Evolutionary conservation across 75 land plant genomes (phyloP).

Genomic region (Picea glauca): DNA sequence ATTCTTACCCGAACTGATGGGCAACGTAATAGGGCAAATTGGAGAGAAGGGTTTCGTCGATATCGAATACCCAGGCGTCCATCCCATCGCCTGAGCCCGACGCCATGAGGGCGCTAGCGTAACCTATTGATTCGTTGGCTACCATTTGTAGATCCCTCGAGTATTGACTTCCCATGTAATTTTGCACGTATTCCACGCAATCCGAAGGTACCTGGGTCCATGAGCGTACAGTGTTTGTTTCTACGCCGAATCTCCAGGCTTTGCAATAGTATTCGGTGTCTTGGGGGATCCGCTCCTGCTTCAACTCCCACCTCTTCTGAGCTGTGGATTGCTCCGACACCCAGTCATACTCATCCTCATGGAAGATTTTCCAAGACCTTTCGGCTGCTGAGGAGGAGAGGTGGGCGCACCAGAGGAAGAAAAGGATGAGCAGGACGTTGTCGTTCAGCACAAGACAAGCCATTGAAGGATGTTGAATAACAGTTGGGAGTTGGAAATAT

Average conservation of each 20-base stretch:
- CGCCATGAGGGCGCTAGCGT: slow-evolving; percentile 18
- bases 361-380: neutral
- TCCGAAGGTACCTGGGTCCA: slow-evolving; percentile 50
- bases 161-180: slow-evolving; percentile 57
- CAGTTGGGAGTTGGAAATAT: slow-evolving; percentile 31
- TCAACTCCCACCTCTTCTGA: neutral
- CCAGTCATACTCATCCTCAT: neutral
- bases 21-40: slow-evolving; percentile 66
- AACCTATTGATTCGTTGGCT: slow-evolving; percentile 22
- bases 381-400: neutral
- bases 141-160: slow-evolving; percentile 39
- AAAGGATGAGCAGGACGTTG: slow-evolving; percentile 34
- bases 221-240: slow-evolving; percentile 39
- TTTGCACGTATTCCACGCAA: slow-evolving; percentile 42
- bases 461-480: slow-evolving; percentile 32
- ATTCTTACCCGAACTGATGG: slow-evolving; percentile 44
- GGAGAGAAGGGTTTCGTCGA: slow-evolving; percentile 81
- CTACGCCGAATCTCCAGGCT: slow-evolving; percentile 50
- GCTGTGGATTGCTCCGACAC: neutral
- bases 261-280: slow-evolving; percentile 3
- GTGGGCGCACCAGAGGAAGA: slow-evolving; percentile 16
- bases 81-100: slow-evolving; percentile 27
- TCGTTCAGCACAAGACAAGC: slow-evolving; percentile 22
- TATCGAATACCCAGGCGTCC: slow-evolving; percentile 81
- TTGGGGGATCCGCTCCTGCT: neutral